Evolutionary conservation across 2,329 filamentous ascomycete genomes (phyloP), one percentile per base, ranked within the genome.

Genomic region (Arthrobotrys musiformis): DNA sequence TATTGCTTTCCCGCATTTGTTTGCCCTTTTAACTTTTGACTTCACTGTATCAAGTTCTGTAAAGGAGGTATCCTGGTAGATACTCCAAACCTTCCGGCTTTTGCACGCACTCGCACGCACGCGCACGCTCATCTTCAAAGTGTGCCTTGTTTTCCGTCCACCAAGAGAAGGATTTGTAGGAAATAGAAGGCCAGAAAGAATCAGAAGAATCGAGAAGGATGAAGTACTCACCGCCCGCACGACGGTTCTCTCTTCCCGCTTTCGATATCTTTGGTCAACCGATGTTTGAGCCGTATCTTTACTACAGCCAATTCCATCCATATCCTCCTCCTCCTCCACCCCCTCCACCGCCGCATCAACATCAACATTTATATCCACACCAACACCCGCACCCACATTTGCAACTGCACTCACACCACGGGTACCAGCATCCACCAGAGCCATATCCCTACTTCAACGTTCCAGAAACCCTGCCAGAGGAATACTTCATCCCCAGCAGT

Each of bases 381-480:
- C 48, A 44, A 19, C 33, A 42, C 35, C 50, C 17, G 15, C 40
- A 35, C 24, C 48, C 13, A 19, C 52, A 17, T 24, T 42, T 17
- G 22, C 15, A 44, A 2, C 15, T 19, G 6, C 67, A 33, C 13
- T 9, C 37, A 24, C 56, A 63, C 17, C 35, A 72, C n/a, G 30
- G 28, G 2, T 61, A 58, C 50, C 48, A 30, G 46, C 40, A 66
- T 26, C 60, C 30, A 40, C 52, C 42, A 42, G 60, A 64, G 46
- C n/a, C 17, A 44, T 46, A 62, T 11, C 37, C 37, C 7, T 66
- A 66, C 50, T 73, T 66, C 40, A 62, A 62, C 50, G 6, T 73
- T 73, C 69, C 69, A 66, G 69, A 73, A 58, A 42, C 46, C 13
- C 48, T 66, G 30, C 50, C 28, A 19, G 69, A 73, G 26, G 44